Percentiles rank a stretch among this genome's conserved stretches.
phyloP scores from a whole-genome alignment of 2,329 filamentous ascomycete genomes.

The Colletotrichum tofieldiae region DNA sequence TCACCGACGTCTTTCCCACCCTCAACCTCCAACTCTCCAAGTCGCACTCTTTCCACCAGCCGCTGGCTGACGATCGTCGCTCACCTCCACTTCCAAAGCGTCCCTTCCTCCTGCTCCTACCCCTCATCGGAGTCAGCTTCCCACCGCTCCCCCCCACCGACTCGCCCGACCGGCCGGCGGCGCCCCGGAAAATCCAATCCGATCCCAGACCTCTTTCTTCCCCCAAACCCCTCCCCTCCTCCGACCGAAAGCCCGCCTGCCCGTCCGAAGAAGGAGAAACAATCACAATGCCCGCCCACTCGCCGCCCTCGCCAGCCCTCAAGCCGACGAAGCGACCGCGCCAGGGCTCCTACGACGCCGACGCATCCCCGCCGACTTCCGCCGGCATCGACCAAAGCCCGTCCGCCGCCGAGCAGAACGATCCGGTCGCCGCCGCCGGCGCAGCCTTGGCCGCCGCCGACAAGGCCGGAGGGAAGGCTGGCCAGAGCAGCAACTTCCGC shows the following conservation, averaged over 20 bases:
- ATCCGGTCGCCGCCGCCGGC: constrained; percentile 46
- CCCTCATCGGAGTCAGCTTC: constrained; percentile 16
- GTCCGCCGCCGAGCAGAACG: constrained; percentile 47
- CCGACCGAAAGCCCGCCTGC: not conserved
- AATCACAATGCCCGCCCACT: constrained; percentile 60
- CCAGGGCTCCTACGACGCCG: constrained; percentile 64
- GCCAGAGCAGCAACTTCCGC: constrained; percentile 79
- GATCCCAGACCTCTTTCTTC: not conserved
- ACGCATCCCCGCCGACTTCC: constrained; percentile 56
- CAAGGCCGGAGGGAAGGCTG: constrained; percentile 59
- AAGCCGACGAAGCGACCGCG: constrained; percentile 72
- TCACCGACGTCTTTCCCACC: constrained; percentile 25
- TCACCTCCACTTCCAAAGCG: not conserved
- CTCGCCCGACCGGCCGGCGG: constrained; percentile 1
- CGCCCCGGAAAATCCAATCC: constrained; percentile 9
- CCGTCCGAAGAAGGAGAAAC: constrained; percentile 1
- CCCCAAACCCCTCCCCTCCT: constrained; percentile 4
- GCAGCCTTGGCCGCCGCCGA: constrained; percentile 49
- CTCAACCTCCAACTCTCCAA: constrained; percentile 13
- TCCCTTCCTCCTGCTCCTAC: not conserved
- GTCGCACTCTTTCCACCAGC: not conserved
- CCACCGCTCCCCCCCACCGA: not conserved
- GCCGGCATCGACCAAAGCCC: constrained; percentile 57
- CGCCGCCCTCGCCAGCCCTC: constrained; percentile 65
- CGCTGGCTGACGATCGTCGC: constrained; percentile 2